A percentile compares a stretch with the other conserved stretches of the same genome.
Conservation (phyloP, 2,329 filamentous ascomycete species). For the Thelonectria discophora region DNA sequence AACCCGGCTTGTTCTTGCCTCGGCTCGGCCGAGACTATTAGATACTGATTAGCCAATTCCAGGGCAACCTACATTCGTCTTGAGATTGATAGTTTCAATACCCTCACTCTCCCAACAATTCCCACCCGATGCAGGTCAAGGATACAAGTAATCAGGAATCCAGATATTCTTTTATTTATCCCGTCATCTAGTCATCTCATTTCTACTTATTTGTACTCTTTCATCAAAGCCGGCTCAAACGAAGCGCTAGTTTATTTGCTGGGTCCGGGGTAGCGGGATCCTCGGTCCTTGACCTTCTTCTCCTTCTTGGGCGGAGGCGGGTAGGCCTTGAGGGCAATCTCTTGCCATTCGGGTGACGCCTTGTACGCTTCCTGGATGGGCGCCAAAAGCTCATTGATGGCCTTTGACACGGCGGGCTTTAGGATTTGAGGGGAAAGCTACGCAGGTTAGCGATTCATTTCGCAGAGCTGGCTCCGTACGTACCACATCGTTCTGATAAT, state of each 20-base stretch:
- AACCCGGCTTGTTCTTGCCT: too few species aligned
- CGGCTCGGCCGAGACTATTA: too few species aligned
- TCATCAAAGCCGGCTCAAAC: conserved; percentile 28
- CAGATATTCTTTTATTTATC: background rate
- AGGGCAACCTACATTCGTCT: background rate
- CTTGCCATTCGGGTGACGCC: conserved; percentile 79
- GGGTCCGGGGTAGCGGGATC: conserved; percentile 67
- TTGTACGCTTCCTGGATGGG: conserved; percentile 82
- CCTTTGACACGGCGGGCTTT: conserved; percentile 83
- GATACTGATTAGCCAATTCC: too few species aligned
- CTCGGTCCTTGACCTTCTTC: conserved; percentile 81
- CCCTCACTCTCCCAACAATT: too few species aligned
- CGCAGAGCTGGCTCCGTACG: conserved; percentile 40
- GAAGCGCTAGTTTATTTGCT: conserved; percentile 8
- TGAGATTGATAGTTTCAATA: background rate
- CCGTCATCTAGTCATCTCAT: background rate
- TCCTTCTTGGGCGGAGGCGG: conserved; percentile 68
- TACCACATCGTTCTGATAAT: conserved; percentile 83
- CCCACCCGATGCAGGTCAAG: too few species aligned
- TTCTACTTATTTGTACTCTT: conserved; percentile 5
- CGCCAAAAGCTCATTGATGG: conserved; percentile 75
- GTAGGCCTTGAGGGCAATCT: conserved; percentile 76
- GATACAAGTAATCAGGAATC: too few species aligned
- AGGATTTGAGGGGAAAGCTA: conserved; percentile 82
- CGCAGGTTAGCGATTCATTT: conserved; percentile 8